Evolutionary conservation across 352 stramenopile genomes (phyloP).

Genomic region (Saprolegnia parasitica): DNA sequence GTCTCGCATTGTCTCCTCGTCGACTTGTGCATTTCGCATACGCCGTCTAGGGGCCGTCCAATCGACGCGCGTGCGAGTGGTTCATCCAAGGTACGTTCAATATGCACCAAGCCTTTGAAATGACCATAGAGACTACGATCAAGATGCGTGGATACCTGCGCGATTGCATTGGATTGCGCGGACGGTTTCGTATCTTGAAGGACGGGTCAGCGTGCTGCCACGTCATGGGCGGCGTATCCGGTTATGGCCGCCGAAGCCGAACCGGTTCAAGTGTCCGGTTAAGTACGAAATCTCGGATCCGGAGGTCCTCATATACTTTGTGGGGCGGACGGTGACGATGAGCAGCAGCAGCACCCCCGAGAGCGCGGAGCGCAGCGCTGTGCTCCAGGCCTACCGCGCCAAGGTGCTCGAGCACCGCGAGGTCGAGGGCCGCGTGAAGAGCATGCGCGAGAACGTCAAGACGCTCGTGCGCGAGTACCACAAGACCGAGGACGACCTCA

Average conservation of each 20-base stretch:
- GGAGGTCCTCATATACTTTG: background rate
- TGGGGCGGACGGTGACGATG: slow-evolving; percentile 24
- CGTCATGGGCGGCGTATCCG: background rate
- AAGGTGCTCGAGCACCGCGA: slow-evolving; percentile 97
- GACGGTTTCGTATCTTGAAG: too few species aligned
- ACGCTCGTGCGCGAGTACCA: slow-evolving; percentile 95
- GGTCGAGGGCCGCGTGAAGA: slow-evolving; percentile 96
- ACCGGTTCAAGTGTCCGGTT: background rate
- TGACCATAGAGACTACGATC: too few species aligned
- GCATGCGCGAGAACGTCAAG: slow-evolving; percentile 95
- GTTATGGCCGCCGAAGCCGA: background rate
- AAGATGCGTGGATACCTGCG: too few species aligned
- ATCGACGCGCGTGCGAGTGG: too few species aligned
- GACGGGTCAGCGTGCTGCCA: background rate
- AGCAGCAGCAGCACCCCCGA: slow-evolving; percentile 27
- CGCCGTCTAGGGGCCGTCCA: too few species aligned
- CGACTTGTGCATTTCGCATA: too few species aligned
- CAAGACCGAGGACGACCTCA: slow-evolving; percentile 99
- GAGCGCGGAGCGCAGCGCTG: slow-evolving; percentile 88
- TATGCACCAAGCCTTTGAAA: too few species aligned
- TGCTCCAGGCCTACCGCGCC: slow-evolving; percentile 92
- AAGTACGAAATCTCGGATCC: background rate
- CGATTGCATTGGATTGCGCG: too few species aligned
- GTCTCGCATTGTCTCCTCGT: too few species aligned
- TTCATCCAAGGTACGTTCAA: too few species aligned